Evolutionary conservation across 352 stramenopile species (phyloP), one percentile per base, ranked within the genome.

Genomic region (Phytophthora hibernalis): DNA sequence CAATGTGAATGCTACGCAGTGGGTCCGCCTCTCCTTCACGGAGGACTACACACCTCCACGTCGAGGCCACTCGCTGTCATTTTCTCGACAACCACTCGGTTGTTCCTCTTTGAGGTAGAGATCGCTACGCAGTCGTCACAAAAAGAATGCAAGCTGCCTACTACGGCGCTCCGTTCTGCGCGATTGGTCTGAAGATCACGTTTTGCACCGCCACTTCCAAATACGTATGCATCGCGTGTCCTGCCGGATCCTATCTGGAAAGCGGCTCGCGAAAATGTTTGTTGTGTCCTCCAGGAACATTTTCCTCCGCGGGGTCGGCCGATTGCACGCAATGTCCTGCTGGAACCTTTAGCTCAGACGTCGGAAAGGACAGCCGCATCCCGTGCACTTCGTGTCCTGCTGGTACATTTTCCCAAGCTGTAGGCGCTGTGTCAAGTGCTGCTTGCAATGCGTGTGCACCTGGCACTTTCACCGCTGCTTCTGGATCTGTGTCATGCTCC

Each of bases 151-250:
- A 89, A 57, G 60, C 54, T n/a, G 74, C 83, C 9, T 73, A 71
- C 13, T 91, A 90, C 55, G 71, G 65, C 0, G 79, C 83, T 12
- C 83, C 83, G 8, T 89, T 76, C 59, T 91, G 80, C 35, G 49
- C 59, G 1, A 44, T 22, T 0, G 83, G 80, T 0, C 69, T 80
- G 16, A 85, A 80, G 40, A 87, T 91, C 69, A 85, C 80, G 0
- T 74, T 85, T 26, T 91, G 83, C 31, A 58, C 72, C 8, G 53
- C 68, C 11, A 83, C 72, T 0, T 70, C 68, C 63, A 77, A 68
- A 31, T 91, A 91, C 69, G 77, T 88, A 12, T 92, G 85, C 54
- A 71, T 89, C 2, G 80, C 85, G 21, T 93, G 85, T 61, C 68
- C 77, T 1, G 71, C 80, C 0, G 85, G 83, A 0, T 78, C 66